Evolutionary conservation across 1,139 yeast species (phyloP), one percentile per base, ranked within the genome.

Genomic region (Suhomyces chickasaworum): DNA sequence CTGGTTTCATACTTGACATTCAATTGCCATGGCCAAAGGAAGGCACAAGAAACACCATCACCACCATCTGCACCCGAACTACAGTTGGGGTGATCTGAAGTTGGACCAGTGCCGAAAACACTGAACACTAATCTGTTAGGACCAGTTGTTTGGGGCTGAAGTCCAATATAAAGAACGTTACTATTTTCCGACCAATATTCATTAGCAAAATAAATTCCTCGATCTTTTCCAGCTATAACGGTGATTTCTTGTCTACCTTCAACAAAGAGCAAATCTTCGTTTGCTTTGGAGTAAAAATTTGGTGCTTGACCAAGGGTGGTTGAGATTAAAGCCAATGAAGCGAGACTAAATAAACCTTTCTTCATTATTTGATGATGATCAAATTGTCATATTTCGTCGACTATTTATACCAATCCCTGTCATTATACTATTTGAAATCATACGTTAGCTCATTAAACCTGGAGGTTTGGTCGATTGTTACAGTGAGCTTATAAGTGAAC

Each of bases 21-120:
- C 13, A 32, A 47, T 22, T 44, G 8, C 50, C 50, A 47, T 8
- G 42, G 41, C 16, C 22, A 41, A 25, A 21, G 29, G 10, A 16
- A 7, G 6, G 34, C 31, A 27, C 50, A 47, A 3, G 44, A 35
- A 10, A 47, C 41, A 7, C 50, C 50, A 3, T 22, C 12, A 4
- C 39, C 39, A 5, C 36, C 35, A 22, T 44, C 44, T 2, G 47
- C 45, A 16, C 47, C 49, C 3, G 20, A 2, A 3, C 1, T 2
- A 13, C 42, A 34, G n/a, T 37, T 37, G 3, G 48, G 39, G 15
- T 41, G 42, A 10, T 31, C 12, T 9, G 42, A 27, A 13, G 22
- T 10, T 8, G 39, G 23, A 3, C 45, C 45, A 3, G 25, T 22
- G 2, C 48, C 48, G 38, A 45, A 45, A 5, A 29, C 33, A 44